Percentiles rank a stretch among this genome's conserved stretches.
These are phyloP conservation scores for Cytidiella melzeri DNA, from an alignment of 768 basidiomycete genomes.

Conservation along the genomic window DNA sequence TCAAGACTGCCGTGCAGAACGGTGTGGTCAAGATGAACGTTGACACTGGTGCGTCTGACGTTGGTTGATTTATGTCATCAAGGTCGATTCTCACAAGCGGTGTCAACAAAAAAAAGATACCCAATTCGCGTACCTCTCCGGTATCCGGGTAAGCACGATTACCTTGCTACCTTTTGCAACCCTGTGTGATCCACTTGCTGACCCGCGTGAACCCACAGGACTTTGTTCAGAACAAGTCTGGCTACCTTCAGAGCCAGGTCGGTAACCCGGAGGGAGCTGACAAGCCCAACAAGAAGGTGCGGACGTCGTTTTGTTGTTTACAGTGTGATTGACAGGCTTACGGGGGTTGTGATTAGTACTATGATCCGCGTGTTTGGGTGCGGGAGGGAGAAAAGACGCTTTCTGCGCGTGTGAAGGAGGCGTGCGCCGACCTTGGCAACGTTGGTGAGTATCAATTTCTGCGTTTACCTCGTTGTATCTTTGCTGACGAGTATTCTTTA, in stretches of 20 bases:
- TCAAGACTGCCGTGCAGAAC: conserved; percentile 80
- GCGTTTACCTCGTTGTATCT: not conserved
- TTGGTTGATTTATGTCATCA: no score
- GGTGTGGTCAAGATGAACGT: conserved; percentile 99
- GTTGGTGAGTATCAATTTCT: conserved; percentile 33
- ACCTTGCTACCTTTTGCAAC: no score
- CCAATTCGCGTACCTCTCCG: conserved; percentile 84
- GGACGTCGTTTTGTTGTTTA: conserved; percentile 2
- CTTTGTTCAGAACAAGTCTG: conserved; percentile 81
- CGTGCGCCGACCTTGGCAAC: conserved; percentile 86
- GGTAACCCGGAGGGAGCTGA: conserved; percentile 96
- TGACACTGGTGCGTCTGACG: conserved; percentile 67
- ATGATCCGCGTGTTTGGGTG: conserved; percentile 98
- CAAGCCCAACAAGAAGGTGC: conserved; percentile 98
- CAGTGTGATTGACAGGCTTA: not conserved
- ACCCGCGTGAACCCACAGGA: conserved; percentile 40
- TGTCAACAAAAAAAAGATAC: conserved; percentile 46
- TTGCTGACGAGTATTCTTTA: not conserved
- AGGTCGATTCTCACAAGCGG: no score
- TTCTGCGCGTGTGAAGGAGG: conserved; percentile 79
- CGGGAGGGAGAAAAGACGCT: conserved; percentile 98
- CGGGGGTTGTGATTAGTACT: conserved; percentile 48
- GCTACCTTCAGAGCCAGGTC: conserved; percentile 84
- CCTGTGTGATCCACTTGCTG: no score
- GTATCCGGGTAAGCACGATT: conserved; percentile 56